Conservation (phyloP, 164 flowering plant species). For the Vitis labrusca region DNA sequence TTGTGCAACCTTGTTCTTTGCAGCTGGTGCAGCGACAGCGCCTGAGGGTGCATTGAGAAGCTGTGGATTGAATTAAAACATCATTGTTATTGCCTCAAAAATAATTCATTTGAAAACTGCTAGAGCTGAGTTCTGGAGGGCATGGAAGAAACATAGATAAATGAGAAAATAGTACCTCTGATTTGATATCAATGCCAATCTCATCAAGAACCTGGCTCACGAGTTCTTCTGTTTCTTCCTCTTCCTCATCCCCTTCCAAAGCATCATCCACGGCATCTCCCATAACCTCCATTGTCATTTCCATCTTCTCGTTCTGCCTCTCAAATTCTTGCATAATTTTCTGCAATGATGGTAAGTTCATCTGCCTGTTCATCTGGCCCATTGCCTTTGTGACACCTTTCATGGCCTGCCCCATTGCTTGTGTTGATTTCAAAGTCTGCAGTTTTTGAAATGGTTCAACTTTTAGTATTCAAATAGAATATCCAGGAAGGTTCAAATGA, state of each 20-base stretch:
- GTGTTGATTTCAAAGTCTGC: conserved; percentile 85
- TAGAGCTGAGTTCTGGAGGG: neutral
- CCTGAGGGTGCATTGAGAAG: conserved; percentile 74
- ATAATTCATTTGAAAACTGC: neutral
- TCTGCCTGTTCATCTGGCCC: conserved; percentile 92
- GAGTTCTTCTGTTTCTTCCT: conserved; percentile 80
- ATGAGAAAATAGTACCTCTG: conserved; percentile 44
- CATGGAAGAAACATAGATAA: neutral
- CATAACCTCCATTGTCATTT: conserved; percentile 81
- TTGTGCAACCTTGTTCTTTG: conserved; percentile 60
- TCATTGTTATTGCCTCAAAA: conserved; percentile 1
- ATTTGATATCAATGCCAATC: conserved; percentile 73
- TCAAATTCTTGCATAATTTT: conserved; percentile 85
- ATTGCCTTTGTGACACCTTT: conserved; percentile 89
- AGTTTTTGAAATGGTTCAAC: no score
- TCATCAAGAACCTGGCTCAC: conserved; percentile 85
- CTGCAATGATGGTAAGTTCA: conserved; percentile 82
- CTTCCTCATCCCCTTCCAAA: conserved; percentile 90
- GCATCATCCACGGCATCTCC: conserved; percentile 89
- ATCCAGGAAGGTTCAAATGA: no score
- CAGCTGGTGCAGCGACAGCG: conserved; percentile 63
- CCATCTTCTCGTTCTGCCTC: conserved; percentile 89
- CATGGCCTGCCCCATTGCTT: conserved; percentile 95
- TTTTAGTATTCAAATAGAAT: no score
- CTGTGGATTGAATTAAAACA: conserved; percentile 34